Base-by-base conservation (phyloP, 139 green algal species). In the Chlorella sp. region DNA sequence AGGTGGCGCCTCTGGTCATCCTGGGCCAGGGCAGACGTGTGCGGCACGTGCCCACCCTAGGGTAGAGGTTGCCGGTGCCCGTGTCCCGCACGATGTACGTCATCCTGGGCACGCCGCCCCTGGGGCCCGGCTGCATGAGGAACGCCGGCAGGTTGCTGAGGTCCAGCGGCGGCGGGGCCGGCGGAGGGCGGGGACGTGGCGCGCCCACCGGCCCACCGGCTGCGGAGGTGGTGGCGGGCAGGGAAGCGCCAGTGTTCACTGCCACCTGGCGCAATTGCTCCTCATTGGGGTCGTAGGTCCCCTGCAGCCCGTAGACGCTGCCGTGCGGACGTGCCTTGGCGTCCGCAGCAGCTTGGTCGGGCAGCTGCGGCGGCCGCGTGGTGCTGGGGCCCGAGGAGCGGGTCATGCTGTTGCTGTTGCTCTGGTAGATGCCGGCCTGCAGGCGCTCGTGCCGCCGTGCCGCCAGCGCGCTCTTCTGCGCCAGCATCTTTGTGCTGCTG, bases 51-150 rank as follows among this genome's bases (percentile, higher is more conserved):
- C 49, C 60, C 74, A 89, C 90, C 70, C 79, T 83, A n/a, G 85
- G 86, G 72, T 89, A 91, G 71, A 83, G 85, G 69, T 88, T 90
- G 26, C 70, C 73, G 0, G 71, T 77, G 5, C 71, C 80, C 67
- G 82, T 85, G 62, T 90, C 81, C 27, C 93, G 82, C n/a, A 89
- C 65, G 34, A 97, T 95, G 63, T 87, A 83, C 84, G 92, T 97
- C 67, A 88, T 77, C 35, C 95, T 72, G 0, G 87, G 75, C 32
- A 55, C 17, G 77, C 85, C 35, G 29, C 74, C 79, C 36, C 78
- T 74, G 1, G 83, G 82, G 2, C 83, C 90, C 0, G 89, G 88
- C 36, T 77, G 36, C 50, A 80, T 73, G 6, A 94, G 62, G 63
- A 93, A 94, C 0, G 62, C 36, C 31, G 64, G 68, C 49, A 86